Evolutionary conservation across 2,329 filamentous ascomycete genomes (phyloP).

Genomic region (Beauveria brongniartii): DNA sequence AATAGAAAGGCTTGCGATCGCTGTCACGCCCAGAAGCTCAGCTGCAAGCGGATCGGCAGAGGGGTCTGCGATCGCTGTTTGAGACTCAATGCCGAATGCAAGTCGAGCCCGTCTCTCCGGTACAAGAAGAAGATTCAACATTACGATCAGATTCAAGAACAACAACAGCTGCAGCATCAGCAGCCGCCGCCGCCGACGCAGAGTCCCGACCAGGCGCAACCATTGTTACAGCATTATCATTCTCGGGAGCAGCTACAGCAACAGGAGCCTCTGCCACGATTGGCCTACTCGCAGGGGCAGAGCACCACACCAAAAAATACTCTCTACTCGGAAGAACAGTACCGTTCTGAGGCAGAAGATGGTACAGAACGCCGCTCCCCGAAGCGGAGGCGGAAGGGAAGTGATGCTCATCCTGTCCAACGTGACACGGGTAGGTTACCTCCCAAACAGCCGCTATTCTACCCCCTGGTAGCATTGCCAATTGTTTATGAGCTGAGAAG

Average conservation of each 20-base stretch:
- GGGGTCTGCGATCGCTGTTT: conserved; percentile 35
- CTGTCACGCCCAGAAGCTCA: conserved; percentile 39
- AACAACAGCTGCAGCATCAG: neutral
- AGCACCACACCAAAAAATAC: neutral
- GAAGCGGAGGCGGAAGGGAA: conserved; percentile 29
- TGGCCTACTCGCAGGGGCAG: neutral
- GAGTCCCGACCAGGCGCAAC: conserved; percentile 15
- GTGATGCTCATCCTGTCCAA: conserved; percentile 25
- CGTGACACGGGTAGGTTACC: conserved; percentile 28
- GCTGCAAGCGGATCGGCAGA: conserved; percentile 33
- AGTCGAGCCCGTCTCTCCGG: conserved; percentile 34
- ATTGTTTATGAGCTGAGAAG: neutral
- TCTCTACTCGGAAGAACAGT: neutral
- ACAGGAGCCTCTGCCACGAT: conserved; percentile 11
- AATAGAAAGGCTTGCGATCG: conserved; percentile 39
- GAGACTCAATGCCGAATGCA: conserved; percentile 34
- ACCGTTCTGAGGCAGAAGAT: neutral
- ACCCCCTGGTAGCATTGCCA: conserved; percentile 3
- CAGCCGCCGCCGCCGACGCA: conserved; percentile 16
- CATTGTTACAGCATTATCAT: neutral
- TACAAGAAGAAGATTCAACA: conserved; percentile 27
- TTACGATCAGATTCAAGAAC: neutral
- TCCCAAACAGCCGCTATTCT: conserved; percentile 12
- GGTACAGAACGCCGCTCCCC: conserved; percentile 24
- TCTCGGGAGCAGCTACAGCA: conserved; percentile 13